These are phyloP conservation scores for Gossypium herbaceum DNA, from an alignment of 345 rosid genomes.

Conservation along the genomic window DNA sequence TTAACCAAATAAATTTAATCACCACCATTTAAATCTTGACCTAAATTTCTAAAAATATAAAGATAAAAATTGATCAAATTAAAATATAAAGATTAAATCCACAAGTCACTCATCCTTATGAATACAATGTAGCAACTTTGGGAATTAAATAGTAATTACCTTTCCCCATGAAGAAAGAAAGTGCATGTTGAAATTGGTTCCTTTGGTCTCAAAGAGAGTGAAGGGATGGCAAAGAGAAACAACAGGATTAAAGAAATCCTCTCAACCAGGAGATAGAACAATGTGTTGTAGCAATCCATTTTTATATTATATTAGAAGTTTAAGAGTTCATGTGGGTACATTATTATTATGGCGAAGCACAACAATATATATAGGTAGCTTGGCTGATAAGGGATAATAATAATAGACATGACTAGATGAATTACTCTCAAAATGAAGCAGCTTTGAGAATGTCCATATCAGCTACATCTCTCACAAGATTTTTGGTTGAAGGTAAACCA, in stretches of 20 bases:
- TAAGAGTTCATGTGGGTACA: background rate
- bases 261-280: background rate
- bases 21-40: too few relatives aligned
- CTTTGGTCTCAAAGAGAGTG: too few relatives aligned
- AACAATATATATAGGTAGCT: background rate
- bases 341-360: background rate
- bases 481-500: constrained; percentile 76
- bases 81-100: too few relatives aligned
- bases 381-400: background rate
- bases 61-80: too few relatives aligned
- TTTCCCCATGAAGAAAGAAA: too few relatives aligned
- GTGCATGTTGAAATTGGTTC: too few relatives aligned
- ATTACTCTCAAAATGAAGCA: constrained; percentile 27
- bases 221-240: too few relatives aligned
- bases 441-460: constrained; percentile 28
- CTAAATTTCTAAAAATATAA: too few relatives aligned
- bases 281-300: too few relatives aligned
- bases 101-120: background rate
- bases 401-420: background rate
- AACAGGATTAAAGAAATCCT: too few relatives aligned
- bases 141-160: too few relatives aligned
- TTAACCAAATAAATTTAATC: too few relatives aligned
- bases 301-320: background rate
- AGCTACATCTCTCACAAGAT: constrained; percentile 46
- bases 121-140: background rate